These are phyloP conservation scores for Alternaria viburni DNA, from an alignment of 2,329 filamentous ascomycete genomes.

Conservation along the genomic window DNA sequence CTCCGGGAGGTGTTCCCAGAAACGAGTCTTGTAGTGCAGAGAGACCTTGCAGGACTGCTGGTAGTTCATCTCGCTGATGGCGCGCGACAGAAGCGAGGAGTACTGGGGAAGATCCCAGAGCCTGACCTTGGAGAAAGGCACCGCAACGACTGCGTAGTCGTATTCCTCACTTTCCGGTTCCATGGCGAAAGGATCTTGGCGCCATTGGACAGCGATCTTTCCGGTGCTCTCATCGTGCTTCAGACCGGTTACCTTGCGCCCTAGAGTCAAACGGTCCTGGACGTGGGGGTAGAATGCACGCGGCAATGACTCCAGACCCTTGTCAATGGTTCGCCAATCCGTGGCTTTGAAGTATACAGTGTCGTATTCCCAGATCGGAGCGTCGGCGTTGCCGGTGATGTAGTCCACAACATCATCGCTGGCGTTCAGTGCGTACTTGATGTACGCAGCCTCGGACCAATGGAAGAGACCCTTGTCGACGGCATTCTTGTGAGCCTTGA, in stretches of 20 bases:
- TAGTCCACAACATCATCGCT: slow-evolving; percentile 61
- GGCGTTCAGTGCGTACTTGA: slow-evolving; percentile 64
- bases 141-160: slow-evolving; percentile 71
- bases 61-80: slow-evolving; percentile 59
- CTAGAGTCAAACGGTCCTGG: slow-evolving; percentile 62
- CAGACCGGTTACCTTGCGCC: slow-evolving; percentile 64
- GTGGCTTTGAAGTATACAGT: slow-evolving; percentile 65
- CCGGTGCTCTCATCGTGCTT: slow-evolving; percentile 57
- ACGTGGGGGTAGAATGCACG: slow-evolving; percentile 68
- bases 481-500: slow-evolving; percentile 60
- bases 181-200: slow-evolving; percentile 53
- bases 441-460: slow-evolving; percentile 69
- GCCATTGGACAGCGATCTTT: slow-evolving; percentile 66
- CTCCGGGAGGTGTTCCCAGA: slow-evolving; percentile 61
- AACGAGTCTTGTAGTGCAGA: slow-evolving; percentile 70
- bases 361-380: slow-evolving; percentile 59
- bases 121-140: slow-evolving; percentile 69
- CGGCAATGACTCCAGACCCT: slow-evolving; percentile 65
- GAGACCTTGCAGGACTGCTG: slow-evolving; percentile 63
- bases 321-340: slow-evolving; percentile 69
- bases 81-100: slow-evolving; percentile 57
- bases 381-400: slow-evolving; percentile 46
- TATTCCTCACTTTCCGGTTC: slow-evolving; percentile 58
- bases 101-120: slow-evolving; percentile 65
- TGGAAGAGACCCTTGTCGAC: slow-evolving; percentile 64